Evolutionary conservation across 371 early-diverging fungal genomes (phyloP).

Genomic region (Funneliformis caledonium): DNA sequence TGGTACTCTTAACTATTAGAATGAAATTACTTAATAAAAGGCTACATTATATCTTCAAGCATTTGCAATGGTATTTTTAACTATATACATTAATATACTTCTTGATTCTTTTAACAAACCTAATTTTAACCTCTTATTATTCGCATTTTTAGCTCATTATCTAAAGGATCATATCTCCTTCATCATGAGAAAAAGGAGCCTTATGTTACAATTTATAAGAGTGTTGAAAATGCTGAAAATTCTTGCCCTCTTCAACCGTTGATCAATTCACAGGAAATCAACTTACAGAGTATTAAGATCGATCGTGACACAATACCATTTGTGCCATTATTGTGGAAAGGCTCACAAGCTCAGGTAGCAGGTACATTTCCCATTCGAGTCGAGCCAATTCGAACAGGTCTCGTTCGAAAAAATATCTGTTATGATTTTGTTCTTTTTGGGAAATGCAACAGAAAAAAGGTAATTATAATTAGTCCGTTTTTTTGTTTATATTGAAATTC

Average conservation of each 20-base stretch:
- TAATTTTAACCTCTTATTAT: background rate
- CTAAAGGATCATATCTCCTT: constrained; percentile 24
- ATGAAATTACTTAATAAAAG: constrained; percentile 15
- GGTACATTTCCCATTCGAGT: constrained; percentile 31
- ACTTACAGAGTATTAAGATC: background rate
- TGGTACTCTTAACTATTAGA: background rate
- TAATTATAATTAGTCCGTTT: background rate
- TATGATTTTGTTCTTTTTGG: constrained; percentile 7
- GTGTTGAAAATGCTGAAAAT: background rate
- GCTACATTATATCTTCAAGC: constrained; percentile 17
- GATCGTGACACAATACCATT: constrained; percentile 36
- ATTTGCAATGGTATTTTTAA: constrained; percentile 27
- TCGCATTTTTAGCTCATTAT: background rate
- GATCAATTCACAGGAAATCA: constrained; percentile 7
- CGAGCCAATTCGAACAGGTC: background rate
- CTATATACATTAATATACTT: background rate
- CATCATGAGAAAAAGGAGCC: constrained; percentile 18
- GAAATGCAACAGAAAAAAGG: background rate
- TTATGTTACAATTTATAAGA: constrained; percentile 15
- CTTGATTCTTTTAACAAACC: background rate
- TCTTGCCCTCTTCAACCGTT: background rate
- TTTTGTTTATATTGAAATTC: background rate
- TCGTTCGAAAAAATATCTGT: background rate
- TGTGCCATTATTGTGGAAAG: constrained; percentile 31
- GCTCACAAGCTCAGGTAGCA: constrained; percentile 9